Evolutionary conservation across 176 grass and related monocot species (phyloP).

Genomic region (Oryza longistaminata): DNA sequence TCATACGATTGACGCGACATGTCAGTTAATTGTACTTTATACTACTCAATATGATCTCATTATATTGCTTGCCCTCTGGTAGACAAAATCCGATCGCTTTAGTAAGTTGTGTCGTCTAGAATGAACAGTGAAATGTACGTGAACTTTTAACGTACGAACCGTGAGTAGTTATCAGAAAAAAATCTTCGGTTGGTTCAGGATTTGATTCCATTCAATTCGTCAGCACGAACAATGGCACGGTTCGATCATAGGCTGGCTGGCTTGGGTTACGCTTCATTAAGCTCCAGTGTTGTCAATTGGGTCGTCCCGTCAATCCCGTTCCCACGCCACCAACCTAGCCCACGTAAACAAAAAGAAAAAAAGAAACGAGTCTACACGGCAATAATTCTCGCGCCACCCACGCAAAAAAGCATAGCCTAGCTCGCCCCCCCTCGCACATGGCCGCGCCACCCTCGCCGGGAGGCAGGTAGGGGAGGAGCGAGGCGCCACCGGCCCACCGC

Average conservation of each 20-base stretch:
- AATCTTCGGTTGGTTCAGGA: background rate
- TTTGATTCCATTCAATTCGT: background rate
- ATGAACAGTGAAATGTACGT: background rate
- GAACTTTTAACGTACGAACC: background rate
- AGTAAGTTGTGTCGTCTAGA: too few species aligned
- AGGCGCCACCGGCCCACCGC: background rate
- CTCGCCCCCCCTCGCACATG: slow-evolving; percentile 19
- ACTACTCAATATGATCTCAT: too few species aligned
- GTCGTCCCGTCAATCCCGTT: slow-evolving; percentile 18
- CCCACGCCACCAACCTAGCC: background rate
- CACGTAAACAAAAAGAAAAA: background rate
- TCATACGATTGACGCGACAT: background rate
- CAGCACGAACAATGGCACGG: background rate
- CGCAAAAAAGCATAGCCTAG: slow-evolving; percentile 3
- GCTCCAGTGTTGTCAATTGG: background rate
- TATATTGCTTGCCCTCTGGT: too few species aligned
- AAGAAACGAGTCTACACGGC: background rate
- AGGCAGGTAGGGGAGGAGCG: background rate
- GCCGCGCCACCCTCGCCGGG: slow-evolving; percentile 22
- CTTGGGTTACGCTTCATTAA: background rate
- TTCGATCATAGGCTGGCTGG: background rate
- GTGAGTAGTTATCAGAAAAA: background rate
- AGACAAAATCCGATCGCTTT: too few species aligned
- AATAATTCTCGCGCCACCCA: slow-evolving; percentile 45
- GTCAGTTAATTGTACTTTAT: background rate